phyloP scores from a whole-genome alignment of 2,329 filamentous ascomycete genomes.

The Cladosporium sp. region DNA sequence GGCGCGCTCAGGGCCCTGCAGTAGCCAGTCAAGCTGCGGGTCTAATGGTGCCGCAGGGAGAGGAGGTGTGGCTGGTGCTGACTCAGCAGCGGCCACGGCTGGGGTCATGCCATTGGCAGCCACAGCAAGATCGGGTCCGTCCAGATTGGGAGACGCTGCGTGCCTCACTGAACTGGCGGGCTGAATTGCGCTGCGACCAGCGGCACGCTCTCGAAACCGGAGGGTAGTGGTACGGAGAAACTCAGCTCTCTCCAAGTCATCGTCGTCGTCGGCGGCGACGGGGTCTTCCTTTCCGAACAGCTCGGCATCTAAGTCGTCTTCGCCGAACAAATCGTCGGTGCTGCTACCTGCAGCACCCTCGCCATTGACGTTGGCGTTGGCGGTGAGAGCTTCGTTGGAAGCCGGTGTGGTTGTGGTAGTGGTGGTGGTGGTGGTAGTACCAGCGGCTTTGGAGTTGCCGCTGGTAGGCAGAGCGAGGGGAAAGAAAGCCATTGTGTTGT shows the following conservation, averaged over 20 bases:
- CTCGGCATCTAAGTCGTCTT: not conserved
- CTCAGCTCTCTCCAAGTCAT: not conserved
- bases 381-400: not conserved
- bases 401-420: not conserved
- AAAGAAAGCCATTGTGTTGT: slow-evolving; percentile 1
- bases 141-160: not conserved
- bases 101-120: not conserved
- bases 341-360: not conserved
- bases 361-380: not conserved
- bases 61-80: not conserved
- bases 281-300: not conserved
- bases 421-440: not conserved
- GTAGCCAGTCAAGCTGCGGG: too few species aligned
- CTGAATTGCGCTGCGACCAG: not conserved
- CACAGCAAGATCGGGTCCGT: not conserved
- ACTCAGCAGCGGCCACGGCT: not conserved
- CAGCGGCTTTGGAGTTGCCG: slow-evolving; percentile 1
- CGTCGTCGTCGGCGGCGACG: not conserved
- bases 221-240: not conserved
- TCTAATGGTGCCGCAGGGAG: not conserved
- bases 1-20: not conserved
- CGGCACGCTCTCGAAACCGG: not conserved
- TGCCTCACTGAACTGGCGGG: not conserved
- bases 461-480: not conserved
- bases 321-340: not conserved